These are phyloP conservation scores for Tolypocladium inflatum DNA, from an alignment of 2,329 filamentous ascomycete species.

Conservation along the genomic window DNA sequence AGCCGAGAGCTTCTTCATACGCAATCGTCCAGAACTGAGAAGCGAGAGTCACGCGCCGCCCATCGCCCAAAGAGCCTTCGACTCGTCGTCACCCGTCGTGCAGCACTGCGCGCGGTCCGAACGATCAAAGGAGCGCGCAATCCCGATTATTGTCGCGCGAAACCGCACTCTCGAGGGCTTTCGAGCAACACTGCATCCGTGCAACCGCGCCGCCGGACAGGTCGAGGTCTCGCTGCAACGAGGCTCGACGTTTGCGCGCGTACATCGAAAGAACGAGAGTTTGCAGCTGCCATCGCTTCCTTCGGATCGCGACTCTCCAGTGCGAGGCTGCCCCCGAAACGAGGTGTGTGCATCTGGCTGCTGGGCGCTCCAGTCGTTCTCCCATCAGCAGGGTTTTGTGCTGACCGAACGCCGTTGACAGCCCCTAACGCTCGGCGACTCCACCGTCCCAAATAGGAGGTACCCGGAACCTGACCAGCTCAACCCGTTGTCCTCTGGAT, in stretches of 20 bases:
- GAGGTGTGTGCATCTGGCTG: background rate
- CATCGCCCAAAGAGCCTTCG: background rate
- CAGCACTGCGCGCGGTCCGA: background rate
- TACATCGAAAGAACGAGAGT: background rate
- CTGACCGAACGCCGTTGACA: slow-evolving; percentile 1
- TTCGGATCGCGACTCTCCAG: background rate
- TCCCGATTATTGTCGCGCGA: background rate
- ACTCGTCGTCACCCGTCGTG: background rate
- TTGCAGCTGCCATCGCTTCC: background rate
- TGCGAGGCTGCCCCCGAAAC: background rate
- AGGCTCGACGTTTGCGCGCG: background rate
- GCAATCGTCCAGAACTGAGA: no score
- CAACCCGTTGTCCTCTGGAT: background rate
- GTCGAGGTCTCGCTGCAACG: background rate
- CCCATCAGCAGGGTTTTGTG: background rate
- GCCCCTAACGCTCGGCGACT: background rate
- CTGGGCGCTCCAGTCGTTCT: background rate
- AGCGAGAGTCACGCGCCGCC: background rate
- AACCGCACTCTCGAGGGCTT: background rate
- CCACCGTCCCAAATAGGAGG: background rate
- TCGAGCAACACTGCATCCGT: background rate
- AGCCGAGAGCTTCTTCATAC: background rate
- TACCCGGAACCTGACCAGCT: background rate
- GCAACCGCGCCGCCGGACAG: background rate
- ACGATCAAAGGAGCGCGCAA: background rate